Conservation (phyloP, 2,329 filamentous ascomycete genomes). For the Alternaria triticimaculans region DNA sequence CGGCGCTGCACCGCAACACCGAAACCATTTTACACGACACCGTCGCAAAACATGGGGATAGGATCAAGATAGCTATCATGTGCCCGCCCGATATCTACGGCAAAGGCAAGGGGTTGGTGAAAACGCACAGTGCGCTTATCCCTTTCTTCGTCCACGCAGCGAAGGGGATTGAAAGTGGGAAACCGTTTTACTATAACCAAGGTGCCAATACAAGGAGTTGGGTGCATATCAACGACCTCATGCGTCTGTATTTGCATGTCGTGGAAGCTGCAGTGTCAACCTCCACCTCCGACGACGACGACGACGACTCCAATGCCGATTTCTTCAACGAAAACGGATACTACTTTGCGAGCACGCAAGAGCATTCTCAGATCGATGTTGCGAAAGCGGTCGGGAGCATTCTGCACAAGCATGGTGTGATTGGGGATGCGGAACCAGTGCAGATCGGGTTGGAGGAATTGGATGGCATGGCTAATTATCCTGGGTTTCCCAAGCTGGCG, state of each 20-base stretch:
- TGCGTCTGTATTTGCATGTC: slow-evolving; percentile 59
- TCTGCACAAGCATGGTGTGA: slow-evolving; percentile 19
- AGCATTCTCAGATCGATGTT: slow-evolving; percentile 38
- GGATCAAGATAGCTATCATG: slow-evolving; percentile 58
- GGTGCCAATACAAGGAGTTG: slow-evolving; percentile 63
- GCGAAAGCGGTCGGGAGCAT: slow-evolving; percentile 11
- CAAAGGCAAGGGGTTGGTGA: slow-evolving; percentile 60
- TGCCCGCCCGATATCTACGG: slow-evolving; percentile 71
- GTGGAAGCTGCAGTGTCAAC: slow-evolving; percentile 59
- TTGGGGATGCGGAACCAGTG: slow-evolving; percentile 31
- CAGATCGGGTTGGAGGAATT: slow-evolving; percentile 33
- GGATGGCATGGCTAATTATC: slow-evolving; percentile 30
- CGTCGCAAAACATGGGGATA: slow-evolving; percentile 47
- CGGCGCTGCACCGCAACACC: slow-evolving; percentile 67
- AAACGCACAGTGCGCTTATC: slow-evolving; percentile 51
- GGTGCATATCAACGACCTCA: slow-evolving; percentile 67
- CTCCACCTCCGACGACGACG: no score
- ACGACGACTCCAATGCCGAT: slow-evolving; percentile 21
- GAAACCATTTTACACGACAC: slow-evolving; percentile 69
- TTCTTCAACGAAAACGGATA: slow-evolving; percentile 64
- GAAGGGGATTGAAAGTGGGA: slow-evolving; percentile 48
- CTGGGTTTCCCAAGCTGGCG: slow-evolving; percentile 29
- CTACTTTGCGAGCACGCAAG: slow-evolving; percentile 54
- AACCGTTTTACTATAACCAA: slow-evolving; percentile 59
- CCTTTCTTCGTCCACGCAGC: slow-evolving; percentile 50